Evolutionary conservation across 257 asterid genomes (phyloP).

Genomic region (Nicotiana tomentosiformis): DNA sequence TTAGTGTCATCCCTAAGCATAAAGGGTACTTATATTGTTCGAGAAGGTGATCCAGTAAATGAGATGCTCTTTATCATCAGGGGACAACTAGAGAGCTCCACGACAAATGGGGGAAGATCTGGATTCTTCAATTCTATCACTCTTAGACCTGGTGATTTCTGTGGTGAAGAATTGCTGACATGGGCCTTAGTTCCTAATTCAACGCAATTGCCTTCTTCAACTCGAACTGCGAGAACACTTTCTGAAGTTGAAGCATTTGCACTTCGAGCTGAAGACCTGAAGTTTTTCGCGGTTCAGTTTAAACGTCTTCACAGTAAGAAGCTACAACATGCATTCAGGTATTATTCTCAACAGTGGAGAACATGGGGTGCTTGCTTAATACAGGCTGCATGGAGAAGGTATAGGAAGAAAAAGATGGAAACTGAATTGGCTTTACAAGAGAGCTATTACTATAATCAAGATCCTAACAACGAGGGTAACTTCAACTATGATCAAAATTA

Average conservation of each 20-base stretch:
- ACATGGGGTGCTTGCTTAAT: constrained; percentile 87
- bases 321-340: constrained; percentile 84
- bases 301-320: constrained; percentile 87
- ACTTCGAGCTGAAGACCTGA: constrained; percentile 88
- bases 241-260: constrained; percentile 91
- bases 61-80: constrained; percentile 89
- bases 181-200: constrained; percentile 91
- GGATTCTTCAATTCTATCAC: constrained; percentile 87
- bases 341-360: constrained; percentile 91
- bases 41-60: constrained; percentile 84
- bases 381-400: constrained; percentile 82
- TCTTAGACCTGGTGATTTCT: constrained; percentile 79
- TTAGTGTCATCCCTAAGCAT: constrained; percentile 72
- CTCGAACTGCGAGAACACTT: constrained; percentile 65
- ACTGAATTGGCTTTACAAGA: constrained; percentile 53
- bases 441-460: constrained; percentile 20
- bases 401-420: constrained; percentile 46
- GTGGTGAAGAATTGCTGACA: constrained; percentile 89
- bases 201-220: constrained; percentile 73
- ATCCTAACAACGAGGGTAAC: not conserved
- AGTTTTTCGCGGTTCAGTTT: constrained; percentile 70
- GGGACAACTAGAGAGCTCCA: constrained; percentile 85
- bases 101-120: constrained; percentile 79
- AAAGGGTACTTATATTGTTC: constrained; percentile 51
- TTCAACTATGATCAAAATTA: not conserved